Percentiles rank a stretch among this genome's conserved stretches.
Conservation (phyloP, 1,284 basidiomycete genomes). For the Athelia sp. region DNA sequence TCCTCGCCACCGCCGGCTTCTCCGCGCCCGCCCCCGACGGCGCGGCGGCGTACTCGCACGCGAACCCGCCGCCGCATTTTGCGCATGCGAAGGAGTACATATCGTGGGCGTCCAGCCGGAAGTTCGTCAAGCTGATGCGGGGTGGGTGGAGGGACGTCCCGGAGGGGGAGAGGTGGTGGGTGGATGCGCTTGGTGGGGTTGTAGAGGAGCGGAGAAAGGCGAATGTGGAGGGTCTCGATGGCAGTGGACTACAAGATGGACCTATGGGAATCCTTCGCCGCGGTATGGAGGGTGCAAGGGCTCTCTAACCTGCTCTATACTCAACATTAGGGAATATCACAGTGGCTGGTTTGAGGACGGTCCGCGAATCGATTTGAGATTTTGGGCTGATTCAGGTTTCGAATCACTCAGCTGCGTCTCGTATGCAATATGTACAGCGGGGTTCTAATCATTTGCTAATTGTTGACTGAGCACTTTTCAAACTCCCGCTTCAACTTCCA, state of each 20-base stretch:
- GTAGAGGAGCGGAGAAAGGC: conserved; percentile 40
- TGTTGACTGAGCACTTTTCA: too few relatives aligned
- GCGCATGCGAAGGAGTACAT: conserved; percentile 28
- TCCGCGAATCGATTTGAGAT: too few relatives aligned
- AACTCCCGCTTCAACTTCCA: too few relatives aligned
- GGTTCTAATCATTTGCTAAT: too few relatives aligned
- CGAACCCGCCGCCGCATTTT: conserved; percentile 54
- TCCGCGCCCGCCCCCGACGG: conserved; percentile 23
- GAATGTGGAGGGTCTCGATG: conserved; percentile 37
- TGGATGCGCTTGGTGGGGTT: conserved; percentile 46
- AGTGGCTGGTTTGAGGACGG: too few relatives aligned
- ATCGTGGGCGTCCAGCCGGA: conserved; percentile 31
- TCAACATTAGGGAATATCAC: too few relatives aligned
- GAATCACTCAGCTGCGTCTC: too few relatives aligned
- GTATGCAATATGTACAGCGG: too few relatives aligned
- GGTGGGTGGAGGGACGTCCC: conserved; percentile 56
- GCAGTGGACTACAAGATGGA: conserved; percentile 3
- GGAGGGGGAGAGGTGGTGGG: conserved; percentile 59
- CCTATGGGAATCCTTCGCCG: conserved; percentile 21
- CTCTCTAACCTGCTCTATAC: too few relatives aligned
- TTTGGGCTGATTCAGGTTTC: too few relatives aligned
- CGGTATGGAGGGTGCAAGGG: conserved; percentile 43
- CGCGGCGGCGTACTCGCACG: conserved; percentile 29
- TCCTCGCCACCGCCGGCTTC: conserved; percentile 53
- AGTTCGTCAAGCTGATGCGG: conserved; percentile 39